phyloP scores from a whole-genome alignment of 768 basidiomycete genomes.

The Inosperma sp. region DNA sequence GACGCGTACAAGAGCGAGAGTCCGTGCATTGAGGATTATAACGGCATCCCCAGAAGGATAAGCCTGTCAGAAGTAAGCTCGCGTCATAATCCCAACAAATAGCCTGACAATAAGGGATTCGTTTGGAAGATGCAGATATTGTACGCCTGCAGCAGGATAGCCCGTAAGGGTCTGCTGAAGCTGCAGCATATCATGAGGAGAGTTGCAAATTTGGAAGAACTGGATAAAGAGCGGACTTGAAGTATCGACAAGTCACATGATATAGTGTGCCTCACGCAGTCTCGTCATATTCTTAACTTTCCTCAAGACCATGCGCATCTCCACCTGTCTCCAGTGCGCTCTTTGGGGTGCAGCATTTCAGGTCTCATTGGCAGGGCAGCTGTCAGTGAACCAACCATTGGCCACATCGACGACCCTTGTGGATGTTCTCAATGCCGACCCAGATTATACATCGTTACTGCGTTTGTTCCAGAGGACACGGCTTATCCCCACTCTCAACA shows the following conservation, averaged over 20 bases:
- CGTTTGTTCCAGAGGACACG: conserved; percentile 75
- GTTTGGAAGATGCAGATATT: conserved; percentile 52
- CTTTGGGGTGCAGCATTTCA: conserved; percentile 30
- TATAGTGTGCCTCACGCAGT: conserved; percentile 15
- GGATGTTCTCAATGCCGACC: conserved; percentile 69
- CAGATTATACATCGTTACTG: conserved; percentile 74
- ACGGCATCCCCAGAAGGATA: conserved; percentile 70
- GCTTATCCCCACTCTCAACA: conserved; percentile 89
- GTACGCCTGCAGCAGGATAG: conserved; percentile 51
- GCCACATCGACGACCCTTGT: conserved; percentile 55
- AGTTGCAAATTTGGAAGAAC: background rate
- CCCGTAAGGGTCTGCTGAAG: conserved; percentile 39
- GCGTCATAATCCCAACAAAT: background rate
- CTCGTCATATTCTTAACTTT: conserved; percentile 16
- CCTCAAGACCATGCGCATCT: conserved; percentile 24
- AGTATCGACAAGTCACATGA: conserved; percentile 14
- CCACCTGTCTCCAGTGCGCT: conserved; percentile 19
- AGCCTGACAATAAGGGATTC: conserved; percentile 56
- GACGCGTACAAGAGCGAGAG: conserved; percentile 59
- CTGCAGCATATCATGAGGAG: conserved; percentile 33
- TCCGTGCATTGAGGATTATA: conserved; percentile 66
- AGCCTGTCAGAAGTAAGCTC: conserved; percentile 40
- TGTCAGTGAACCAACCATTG: conserved; percentile 21
- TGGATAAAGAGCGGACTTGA: background rate
- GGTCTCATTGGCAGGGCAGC: conserved; percentile 30